Evolutionary conservation across 495 filamentous ascomycete genomes (phyloP).

Genomic region (Aspergillus wentii): DNA sequence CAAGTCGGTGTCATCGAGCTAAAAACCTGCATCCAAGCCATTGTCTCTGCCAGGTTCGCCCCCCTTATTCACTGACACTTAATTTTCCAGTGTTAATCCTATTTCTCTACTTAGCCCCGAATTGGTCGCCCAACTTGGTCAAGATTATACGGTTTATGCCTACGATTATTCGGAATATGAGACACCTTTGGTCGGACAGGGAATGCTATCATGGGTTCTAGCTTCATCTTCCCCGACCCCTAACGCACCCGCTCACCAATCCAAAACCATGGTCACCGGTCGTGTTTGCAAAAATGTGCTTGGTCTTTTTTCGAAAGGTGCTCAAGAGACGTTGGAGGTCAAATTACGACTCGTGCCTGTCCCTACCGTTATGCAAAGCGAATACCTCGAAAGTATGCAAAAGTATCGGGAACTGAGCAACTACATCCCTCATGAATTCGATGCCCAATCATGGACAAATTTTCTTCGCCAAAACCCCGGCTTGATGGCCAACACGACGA

Average conservation of each 20-base stretch:
- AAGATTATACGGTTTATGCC: constrained; percentile 94
- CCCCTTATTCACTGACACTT: constrained; percentile 4
- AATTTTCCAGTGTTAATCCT: constrained; percentile 6
- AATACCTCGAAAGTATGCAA: constrained; percentile 61
- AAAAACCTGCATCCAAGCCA: constrained; percentile 83
- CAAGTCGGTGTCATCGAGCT: constrained; percentile 87
- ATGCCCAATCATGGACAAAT: constrained; percentile 63
- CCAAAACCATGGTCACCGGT: constrained; percentile 78
- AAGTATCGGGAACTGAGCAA: constrained; percentile 57
- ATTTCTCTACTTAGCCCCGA: constrained; percentile 62
- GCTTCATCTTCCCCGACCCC: constrained; percentile 53
- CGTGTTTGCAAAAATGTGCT: constrained; percentile 81
- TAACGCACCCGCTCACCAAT: constrained; percentile 52
- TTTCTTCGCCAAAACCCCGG: constrained; percentile 59
- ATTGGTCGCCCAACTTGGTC: constrained; percentile 73
- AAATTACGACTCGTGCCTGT: constrained; percentile 85
- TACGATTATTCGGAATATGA: constrained; percentile 96
- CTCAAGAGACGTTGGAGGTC: constrained; percentile 89
- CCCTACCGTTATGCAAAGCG: constrained; percentile 64
- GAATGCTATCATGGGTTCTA: constrained; percentile 87
- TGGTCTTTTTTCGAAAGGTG: constrained; percentile 75
- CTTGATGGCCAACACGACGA: constrained; percentile 27
- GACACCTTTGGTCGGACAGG: constrained; percentile 88
- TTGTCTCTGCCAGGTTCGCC: constrained; percentile 63
- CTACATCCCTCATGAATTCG: constrained; percentile 57